Percentiles rank a stretch among this genome's conserved stretches.
Conservation (phyloP, 2,329 filamentous ascomycete genomes). For the Xylaria sp. region DNA sequence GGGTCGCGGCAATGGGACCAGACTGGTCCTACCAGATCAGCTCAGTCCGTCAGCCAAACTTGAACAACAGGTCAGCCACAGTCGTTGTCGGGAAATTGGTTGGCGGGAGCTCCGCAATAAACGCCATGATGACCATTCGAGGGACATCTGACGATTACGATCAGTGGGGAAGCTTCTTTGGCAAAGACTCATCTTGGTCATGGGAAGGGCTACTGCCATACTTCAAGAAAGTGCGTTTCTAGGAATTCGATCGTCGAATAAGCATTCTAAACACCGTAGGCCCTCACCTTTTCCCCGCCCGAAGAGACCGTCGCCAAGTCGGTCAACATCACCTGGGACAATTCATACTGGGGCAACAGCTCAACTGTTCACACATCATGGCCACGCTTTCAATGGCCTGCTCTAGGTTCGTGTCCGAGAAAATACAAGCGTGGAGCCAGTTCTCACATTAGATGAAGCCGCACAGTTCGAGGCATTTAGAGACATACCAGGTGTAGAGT, state of each 20-base stretch:
- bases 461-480: conserved; percentile 45
- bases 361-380: conserved; percentile 46
- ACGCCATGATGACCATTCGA: conserved; percentile 40
- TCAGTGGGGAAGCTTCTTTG: conserved; percentile 44
- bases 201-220: conserved; percentile 43
- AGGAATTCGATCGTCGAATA: background rate
- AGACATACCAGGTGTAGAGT: conserved; percentile 47
- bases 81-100: conserved; percentile 37
- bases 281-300: conserved; percentile 34
- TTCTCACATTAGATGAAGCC: conserved; percentile 22
- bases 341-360: conserved; percentile 46
- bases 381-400: conserved; percentile 48
- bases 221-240: conserved; percentile 40
- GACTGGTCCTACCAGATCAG: conserved; percentile 37
- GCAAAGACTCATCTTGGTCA: conserved; percentile 37
- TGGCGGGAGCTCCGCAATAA: conserved; percentile 40
- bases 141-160: conserved; percentile 41
- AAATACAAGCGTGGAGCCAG: background rate
- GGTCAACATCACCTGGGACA: conserved; percentile 43
- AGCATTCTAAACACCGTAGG: conserved; percentile 11
- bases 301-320: conserved; percentile 32
- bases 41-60: conserved; percentile 36
- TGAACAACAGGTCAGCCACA: conserved; percentile 32
- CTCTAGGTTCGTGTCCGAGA: conserved; percentile 27
- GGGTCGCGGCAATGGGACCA: conserved; percentile 33